These are phyloP conservation scores for Arthrobotrys sinensis DNA, from an alignment of 2,329 filamentous ascomycete species.

Conservation along the genomic window DNA sequence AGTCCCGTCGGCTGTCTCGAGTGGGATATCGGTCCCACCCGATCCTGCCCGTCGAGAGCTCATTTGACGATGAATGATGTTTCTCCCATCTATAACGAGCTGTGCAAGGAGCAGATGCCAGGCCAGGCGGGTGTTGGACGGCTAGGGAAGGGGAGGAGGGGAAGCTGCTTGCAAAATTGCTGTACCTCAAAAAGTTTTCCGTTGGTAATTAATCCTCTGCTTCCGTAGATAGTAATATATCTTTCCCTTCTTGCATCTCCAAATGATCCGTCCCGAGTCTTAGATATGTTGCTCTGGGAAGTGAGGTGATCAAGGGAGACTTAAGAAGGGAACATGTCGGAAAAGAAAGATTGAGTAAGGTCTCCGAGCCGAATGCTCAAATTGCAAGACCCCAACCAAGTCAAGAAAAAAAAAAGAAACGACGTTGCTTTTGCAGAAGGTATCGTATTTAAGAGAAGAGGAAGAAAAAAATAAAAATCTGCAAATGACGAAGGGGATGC, in stretches of 20 bases:
- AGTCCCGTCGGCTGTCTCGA: neutral
- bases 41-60: conserved; percentile 38
- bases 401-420: conserved; percentile 22
- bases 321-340: conserved; percentile 55
- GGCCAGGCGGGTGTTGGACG: conserved; percentile 52
- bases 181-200: conserved; percentile 47
- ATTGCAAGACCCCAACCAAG: conserved; percentile 42
- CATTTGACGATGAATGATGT: conserved; percentile 48
- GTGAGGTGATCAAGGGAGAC: conserved; percentile 45
- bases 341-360: conserved; percentile 35
- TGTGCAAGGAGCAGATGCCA: conserved; percentile 23
- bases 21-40: conserved; percentile 39
- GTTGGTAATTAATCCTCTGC: conserved; percentile 38
- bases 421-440: conserved; percentile 32
- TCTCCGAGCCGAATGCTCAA: conserved; percentile 49
- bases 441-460: conserved; percentile 44
- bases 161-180: conserved; percentile 28
- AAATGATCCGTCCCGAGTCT: conserved; percentile 54
- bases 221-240: conserved; percentile 41
- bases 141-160: conserved; percentile 27
- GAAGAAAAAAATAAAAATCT: conserved; percentile 56
- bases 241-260: conserved; percentile 59
- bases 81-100: conserved; percentile 18
- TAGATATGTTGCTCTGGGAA: conserved; percentile 38
- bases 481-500: conserved; percentile 57